Evolutionary conservation across 2,329 filamentous ascomycete species (phyloP).

Genomic region (Alternaria sp.): DNA sequence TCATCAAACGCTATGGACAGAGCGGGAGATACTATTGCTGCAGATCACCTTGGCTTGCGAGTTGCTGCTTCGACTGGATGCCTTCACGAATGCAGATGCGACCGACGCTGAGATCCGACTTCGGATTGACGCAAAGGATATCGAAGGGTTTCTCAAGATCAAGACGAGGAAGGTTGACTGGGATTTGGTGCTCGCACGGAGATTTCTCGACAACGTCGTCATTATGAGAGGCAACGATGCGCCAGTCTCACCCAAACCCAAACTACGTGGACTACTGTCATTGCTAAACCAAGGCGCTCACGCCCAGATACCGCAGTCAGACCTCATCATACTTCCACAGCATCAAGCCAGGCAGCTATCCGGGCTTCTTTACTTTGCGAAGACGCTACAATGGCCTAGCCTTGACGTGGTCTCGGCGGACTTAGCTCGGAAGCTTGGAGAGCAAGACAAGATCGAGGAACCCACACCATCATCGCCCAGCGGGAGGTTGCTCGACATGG

Average conservation of each 20-base stretch:
- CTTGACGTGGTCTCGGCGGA: slow-evolving; percentile 46
- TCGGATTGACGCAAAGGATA: slow-evolving; percentile 51
- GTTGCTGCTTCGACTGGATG: slow-evolving; percentile 61
- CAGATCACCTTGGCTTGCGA: slow-evolving; percentile 63
- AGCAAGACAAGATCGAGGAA: slow-evolving; percentile 20
- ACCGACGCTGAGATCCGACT: slow-evolving; percentile 48
- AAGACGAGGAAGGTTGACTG: slow-evolving; percentile 61
- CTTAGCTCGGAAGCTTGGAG: slow-evolving; percentile 47
- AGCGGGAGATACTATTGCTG: slow-evolving; percentile 61
- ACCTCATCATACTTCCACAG: slow-evolving; percentile 44
- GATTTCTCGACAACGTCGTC: slow-evolving; percentile 60
- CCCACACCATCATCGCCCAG: slow-evolving; percentile 22
- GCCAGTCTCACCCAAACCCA: slow-evolving; percentile 23
- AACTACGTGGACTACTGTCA: slow-evolving; percentile 37
- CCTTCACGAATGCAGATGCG: slow-evolving; percentile 44
- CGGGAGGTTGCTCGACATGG: slow-evolving; percentile 31
- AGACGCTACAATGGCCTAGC: slow-evolving; percentile 58
- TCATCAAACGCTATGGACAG: slow-evolving; percentile 39
- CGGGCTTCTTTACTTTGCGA: slow-evolving; percentile 59
- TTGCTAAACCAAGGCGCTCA: slow-evolving; percentile 30
- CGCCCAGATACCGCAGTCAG: slow-evolving; percentile 26
- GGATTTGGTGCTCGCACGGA: slow-evolving; percentile 61
- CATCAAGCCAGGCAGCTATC: slow-evolving; percentile 53
- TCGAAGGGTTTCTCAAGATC: slow-evolving; percentile 54
- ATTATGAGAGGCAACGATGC: slow-evolving; percentile 41